phyloP scores from a whole-genome alignment of 192 early-diverging fungal genomes.

The Piromyces sp. region DNA sequence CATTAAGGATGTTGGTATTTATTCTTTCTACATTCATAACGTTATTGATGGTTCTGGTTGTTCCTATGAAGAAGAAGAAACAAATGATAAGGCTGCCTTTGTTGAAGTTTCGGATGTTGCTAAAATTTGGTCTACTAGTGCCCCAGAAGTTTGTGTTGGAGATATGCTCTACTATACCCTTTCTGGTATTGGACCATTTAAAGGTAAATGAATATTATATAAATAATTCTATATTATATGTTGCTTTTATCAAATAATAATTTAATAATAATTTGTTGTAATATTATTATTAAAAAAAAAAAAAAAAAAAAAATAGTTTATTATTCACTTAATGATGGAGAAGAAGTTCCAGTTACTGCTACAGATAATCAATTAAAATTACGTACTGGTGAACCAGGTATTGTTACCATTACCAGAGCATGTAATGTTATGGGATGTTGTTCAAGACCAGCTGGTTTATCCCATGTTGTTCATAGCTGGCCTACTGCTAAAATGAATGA shows the following conservation, averaged over 20 bases:
- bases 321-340: conserved; percentile 16
- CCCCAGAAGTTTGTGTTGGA: conserved; percentile 32
- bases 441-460: conserved; percentile 20
- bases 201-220: too few relatives aligned
- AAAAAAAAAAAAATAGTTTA: conserved; percentile 1
- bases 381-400: conserved; percentile 32
- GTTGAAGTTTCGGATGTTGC: conserved; percentile 29
- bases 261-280: too few relatives aligned
- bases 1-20: background rate
- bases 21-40: background rate
- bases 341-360: conserved; percentile 9
- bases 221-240: too few relatives aligned
- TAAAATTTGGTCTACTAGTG: conserved; percentile 12
- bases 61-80: background rate
- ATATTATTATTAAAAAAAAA: too few relatives aligned
- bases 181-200: conserved; percentile 48
- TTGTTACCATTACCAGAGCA: conserved; percentile 28
- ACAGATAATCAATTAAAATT: conserved; percentile 40
- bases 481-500: conserved; percentile 45
- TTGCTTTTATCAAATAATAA: too few relatives aligned
- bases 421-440: conserved; percentile 49
- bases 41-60: background rate
- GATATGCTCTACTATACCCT: conserved; percentile 46
- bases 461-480: conserved; percentile 25
- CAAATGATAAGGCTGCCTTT: background rate